phyloP scores from a whole-genome alignment of 257 asterid genomes.

The Gentiana dahurica region DNA sequence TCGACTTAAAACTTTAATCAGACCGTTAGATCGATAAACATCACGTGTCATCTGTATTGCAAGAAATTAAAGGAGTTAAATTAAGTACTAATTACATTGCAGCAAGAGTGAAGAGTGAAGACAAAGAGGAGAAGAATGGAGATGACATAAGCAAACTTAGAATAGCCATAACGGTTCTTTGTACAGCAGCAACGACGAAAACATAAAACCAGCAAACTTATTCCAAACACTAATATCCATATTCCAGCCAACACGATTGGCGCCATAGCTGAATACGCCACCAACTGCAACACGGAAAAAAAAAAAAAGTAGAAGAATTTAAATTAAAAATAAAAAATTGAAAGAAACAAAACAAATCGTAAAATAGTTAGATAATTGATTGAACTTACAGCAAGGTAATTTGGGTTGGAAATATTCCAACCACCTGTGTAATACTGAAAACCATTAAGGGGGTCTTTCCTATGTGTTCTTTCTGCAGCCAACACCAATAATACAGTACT shows the following conservation, averaged over 20 bases:
- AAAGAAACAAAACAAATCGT: not conserved
- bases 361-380: too few species aligned
- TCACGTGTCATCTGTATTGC: not conserved
- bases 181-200: constrained; percentile 20
- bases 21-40: too few species aligned
- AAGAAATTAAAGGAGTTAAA: not conserved
- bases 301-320: not conserved
- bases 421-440: constrained; percentile 22
- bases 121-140: constrained; percentile 13
- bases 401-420: constrained; percentile 18
- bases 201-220: constrained; percentile 17
- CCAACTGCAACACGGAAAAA: constrained; percentile 14
- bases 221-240: constrained; percentile 22
- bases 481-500: constrained; percentile 10
- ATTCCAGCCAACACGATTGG: constrained; percentile 9
- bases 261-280: constrained; percentile 14
- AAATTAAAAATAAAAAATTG: not conserved
- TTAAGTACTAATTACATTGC: constrained; percentile 12
- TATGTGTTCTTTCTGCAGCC: constrained; percentile 22
- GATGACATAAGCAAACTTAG: constrained; percentile 13
- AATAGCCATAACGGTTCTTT: constrained; percentile 15
- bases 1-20: too few species aligned
- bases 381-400: constrained; percentile 11
- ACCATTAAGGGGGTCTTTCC: constrained; percentile 19
- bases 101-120: constrained; percentile 26